phyloP scores from a whole-genome alignment of 1,284 basidiomycete genomes.

The Trametes pubescens region DNA sequence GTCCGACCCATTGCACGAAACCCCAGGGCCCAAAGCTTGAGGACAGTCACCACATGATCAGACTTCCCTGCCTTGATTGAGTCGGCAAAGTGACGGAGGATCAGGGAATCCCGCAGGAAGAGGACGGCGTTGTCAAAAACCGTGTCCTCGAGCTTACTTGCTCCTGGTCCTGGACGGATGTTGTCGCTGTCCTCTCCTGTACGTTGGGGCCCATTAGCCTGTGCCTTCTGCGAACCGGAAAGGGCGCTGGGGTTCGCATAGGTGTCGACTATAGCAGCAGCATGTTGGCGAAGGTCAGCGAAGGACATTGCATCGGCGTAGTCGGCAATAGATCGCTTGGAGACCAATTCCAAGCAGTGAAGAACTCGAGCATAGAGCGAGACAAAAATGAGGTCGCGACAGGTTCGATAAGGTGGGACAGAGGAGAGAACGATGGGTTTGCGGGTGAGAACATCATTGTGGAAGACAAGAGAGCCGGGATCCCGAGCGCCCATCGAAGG shows the following conservation, averaged over 20 bases:
- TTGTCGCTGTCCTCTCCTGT: not conserved
- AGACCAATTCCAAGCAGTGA: conserved; percentile 46
- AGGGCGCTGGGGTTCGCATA: not conserved
- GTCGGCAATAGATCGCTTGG: conserved; percentile 15
- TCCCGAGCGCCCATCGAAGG: conserved; percentile 34
- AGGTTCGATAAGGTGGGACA: conserved; percentile 44
- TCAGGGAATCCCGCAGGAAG: conserved; percentile 47
- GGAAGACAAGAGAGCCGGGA: conserved; percentile 45
- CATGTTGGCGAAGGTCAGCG: not conserved
- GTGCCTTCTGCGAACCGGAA: too few species aligned
- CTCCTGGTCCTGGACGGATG: not conserved
- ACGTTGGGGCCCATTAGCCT: not conserved
- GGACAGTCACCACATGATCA: conserved; percentile 42
- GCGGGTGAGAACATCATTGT: conserved; percentile 43
- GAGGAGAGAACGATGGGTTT: conserved; percentile 46
- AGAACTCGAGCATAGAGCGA: conserved; percentile 48
- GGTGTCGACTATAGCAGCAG: not conserved
- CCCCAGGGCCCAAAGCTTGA: conserved; percentile 44
- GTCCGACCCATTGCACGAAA: conserved; percentile 44
- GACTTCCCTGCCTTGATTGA: conserved; percentile 48
- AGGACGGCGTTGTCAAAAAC: conserved; percentile 48
- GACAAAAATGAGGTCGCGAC: conserved; percentile 47
- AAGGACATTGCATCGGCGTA: not conserved
- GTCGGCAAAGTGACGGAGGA: conserved; percentile 46
- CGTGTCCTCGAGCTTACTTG: conserved; percentile 34